Base-by-base conservation (phyloP, 140 eudicot genomes). In the Oenanthe javanica region DNA sequence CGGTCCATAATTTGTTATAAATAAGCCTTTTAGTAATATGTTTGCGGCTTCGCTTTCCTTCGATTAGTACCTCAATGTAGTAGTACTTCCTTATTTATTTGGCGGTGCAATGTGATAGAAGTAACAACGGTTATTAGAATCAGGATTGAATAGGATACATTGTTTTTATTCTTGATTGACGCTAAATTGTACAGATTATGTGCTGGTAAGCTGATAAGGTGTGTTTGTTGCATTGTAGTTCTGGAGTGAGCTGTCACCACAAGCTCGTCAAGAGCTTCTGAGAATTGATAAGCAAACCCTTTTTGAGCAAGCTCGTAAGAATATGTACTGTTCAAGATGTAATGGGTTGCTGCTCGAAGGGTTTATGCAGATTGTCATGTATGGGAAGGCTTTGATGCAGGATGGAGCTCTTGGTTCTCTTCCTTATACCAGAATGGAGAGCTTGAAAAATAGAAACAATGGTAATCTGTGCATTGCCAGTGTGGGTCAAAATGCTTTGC, bases 311-410 rank as follows among this genome's bases (percentile, higher is more conserved):
- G 97, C 97, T 67, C 92, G 99, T 59, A 95, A 95, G 87, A 92
- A 89, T 69, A 88, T 95, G 97, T 95, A 92, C 85, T 95, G 99
- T 82, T 95, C 99, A 67, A 90, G 97, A 85, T 95, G 99, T 88
- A 92, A 95, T 27, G 99, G 99, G 78, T 77, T 95, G 79, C 89
- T 95, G 78, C 89, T 92, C 18, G 99, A 95, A 84, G 97, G 97
- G 19, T 95, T 89, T 79, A 47, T 88, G 89, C 99, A 92, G 86
- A 95, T 95, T 86, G 96, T 92, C 79, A 92, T 87, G 93, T 92
- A 92, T 83, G 97, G 99, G 9, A 95, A 95, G 89, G 91, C 99
- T 64, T 74, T 91, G 86, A 95, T 88, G 86, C 97, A 88, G 74
- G 97, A 90, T 76, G 93, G 89, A 83, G 82, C 84, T 54, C 86